Percentiles rank a stretch among this genome's conserved stretches.
These are phyloP conservation scores for Populus tomentosa DNA, from an alignment of 441 rosid species.

Conservation along the genomic window DNA sequence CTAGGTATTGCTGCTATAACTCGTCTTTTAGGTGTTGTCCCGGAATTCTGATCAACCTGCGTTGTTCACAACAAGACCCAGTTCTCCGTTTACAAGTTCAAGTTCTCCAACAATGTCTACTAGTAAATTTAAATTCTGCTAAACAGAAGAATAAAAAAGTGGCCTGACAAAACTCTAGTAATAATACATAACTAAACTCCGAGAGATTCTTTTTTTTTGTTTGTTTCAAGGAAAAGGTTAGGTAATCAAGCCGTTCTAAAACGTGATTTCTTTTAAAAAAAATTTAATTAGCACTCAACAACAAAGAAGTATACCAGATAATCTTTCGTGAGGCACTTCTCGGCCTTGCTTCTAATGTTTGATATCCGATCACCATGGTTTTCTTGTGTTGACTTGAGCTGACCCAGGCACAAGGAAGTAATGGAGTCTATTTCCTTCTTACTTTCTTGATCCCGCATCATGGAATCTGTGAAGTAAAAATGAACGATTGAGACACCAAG, in stretches of 20 bases:
- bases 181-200: no score
- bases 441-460: conserved; percentile 45
- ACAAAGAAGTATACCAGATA: conserved; percentile 48
- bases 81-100: background rate
- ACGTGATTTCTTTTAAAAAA: no score
- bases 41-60: conserved; percentile 55
- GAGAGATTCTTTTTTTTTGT: no score
- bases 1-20: conserved; percentile 47
- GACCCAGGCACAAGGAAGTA: conserved; percentile 41
- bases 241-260: no score
- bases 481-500: background rate
- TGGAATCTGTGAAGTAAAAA: conserved; percentile 39
- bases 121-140: no score
- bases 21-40: conserved; percentile 52
- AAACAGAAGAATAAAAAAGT: no score
- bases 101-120: no score
- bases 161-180: no score
- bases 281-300: no score
- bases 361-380: conserved; percentile 53
- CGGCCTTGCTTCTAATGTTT: conserved; percentile 55
- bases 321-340: conserved; percentile 62
- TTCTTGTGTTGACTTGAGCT: conserved; percentile 51
- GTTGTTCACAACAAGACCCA: background rate
- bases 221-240: no score
- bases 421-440: conserved; percentile 55